phyloP scores from a whole-genome alignment of 2,329 filamentous ascomycete species.

The Aureobasidium namibiae region DNA sequence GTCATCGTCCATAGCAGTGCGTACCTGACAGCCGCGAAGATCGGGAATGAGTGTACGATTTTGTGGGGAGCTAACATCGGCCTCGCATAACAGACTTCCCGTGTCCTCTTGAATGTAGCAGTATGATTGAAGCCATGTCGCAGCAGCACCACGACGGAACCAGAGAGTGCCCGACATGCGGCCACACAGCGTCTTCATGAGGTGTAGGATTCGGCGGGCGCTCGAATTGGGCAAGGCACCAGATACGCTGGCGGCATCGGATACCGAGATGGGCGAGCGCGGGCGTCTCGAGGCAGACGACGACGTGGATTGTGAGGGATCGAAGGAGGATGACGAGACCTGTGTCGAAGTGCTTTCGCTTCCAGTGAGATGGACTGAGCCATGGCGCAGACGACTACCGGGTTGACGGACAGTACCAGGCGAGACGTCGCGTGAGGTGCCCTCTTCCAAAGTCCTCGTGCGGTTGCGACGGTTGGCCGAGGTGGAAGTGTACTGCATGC shows the following conservation, averaged over 20 bases:
- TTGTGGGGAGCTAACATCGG: constrained; percentile 56
- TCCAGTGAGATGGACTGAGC: constrained; percentile 1
- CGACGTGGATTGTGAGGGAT: constrained; percentile 13
- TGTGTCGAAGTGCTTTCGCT: not conserved
- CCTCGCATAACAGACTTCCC: constrained; percentile 67
- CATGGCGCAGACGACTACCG: constrained; percentile 7
- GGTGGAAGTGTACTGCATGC: not conserved
- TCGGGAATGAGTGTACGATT: constrained; percentile 63
- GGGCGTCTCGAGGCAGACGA: constrained; percentile 17
- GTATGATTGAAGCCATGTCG: constrained; percentile 61
- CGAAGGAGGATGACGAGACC: not conserved
- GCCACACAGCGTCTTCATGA: constrained; percentile 72
- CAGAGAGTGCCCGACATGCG: constrained; percentile 72
- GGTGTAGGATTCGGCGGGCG: constrained; percentile 60
- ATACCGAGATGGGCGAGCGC: constrained; percentile 23
- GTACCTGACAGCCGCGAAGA: constrained; percentile 64
- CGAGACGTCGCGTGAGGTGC: not conserved
- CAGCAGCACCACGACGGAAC: constrained; percentile 55
- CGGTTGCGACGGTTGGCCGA: constrained; percentile 5
- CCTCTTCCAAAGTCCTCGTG: constrained; percentile 5
- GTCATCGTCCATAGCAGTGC: constrained; percentile 40
- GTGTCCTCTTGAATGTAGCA: constrained; percentile 71
- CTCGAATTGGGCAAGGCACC: constrained; percentile 43
- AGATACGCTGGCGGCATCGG: constrained; percentile 19
- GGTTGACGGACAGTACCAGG: not conserved